Evolutionary conservation across 139 green algal species (phyloP).

Genomic region (Nannochloris sp.): DNA sequence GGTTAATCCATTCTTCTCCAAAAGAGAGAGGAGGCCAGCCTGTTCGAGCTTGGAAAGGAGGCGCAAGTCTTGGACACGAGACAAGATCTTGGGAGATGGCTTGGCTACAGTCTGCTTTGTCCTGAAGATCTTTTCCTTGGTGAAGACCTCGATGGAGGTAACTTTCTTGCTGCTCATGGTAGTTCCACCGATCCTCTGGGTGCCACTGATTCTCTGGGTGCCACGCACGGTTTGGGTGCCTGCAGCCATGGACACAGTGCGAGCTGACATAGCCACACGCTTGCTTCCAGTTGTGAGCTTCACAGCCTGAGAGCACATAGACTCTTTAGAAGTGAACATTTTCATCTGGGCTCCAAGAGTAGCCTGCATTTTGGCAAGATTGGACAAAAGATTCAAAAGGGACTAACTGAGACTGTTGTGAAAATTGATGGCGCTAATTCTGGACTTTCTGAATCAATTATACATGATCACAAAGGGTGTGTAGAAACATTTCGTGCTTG

Average conservation of each 20-base stretch:
- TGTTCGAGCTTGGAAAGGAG: constrained; percentile 56
- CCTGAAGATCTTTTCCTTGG: constrained; percentile 26
- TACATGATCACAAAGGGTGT: too few species aligned
- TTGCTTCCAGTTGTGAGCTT: not conserved
- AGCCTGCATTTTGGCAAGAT: not conserved
- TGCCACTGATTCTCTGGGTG: constrained; percentile 1
- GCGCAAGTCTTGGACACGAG: constrained; percentile 39
- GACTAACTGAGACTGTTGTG: too few species aligned
- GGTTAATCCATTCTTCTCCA: constrained; percentile 57
- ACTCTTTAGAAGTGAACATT: not conserved
- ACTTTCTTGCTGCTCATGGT: constrained; percentile 9
- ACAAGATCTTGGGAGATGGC: constrained; percentile 23
- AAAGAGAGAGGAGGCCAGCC: constrained; percentile 48
- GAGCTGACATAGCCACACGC: not conserved
- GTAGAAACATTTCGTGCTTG: too few species aligned
- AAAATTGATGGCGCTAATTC: too few species aligned
- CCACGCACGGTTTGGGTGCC: constrained; percentile 1
- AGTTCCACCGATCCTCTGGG: constrained; percentile 15
- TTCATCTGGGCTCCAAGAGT: not conserved
- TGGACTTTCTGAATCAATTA: too few species aligned
- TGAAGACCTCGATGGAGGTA: constrained; percentile 29
- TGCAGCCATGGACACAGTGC: not conserved
- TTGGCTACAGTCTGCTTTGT: constrained; percentile 17
- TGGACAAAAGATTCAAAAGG: not conserved
- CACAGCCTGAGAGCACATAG: not conserved